phyloP scores from a whole-genome alignment of 345 rosid genomes.

The Corymbia maculata region DNA sequence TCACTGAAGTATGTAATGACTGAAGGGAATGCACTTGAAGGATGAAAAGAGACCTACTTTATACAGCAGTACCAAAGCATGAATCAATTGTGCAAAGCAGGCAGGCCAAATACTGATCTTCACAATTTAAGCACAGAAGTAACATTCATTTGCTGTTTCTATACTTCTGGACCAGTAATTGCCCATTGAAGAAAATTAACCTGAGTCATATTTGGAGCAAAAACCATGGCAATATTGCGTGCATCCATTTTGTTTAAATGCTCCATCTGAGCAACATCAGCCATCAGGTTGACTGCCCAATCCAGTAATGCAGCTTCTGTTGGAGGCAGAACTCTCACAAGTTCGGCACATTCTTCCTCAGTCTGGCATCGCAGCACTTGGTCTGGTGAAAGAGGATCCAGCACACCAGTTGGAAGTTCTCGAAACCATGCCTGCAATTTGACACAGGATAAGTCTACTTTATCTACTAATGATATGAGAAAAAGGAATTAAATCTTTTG shows the following conservation, averaged over 20 bases:
- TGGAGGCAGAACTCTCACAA: conserved; percentile 27
- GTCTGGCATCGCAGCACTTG: conserved; percentile 37
- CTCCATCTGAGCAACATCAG: conserved; percentile 39
- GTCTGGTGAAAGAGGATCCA: conserved; percentile 37
- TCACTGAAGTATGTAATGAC: neutral
- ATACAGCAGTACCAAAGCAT: neutral
- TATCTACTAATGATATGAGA: neutral
- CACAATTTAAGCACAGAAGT: neutral
- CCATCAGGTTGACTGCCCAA: conserved; percentile 50
- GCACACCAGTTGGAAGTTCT: conserved; percentile 38
- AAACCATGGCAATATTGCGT: conserved; percentile 41
- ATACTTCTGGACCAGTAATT: neutral
- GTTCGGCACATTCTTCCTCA: conserved; percentile 32
- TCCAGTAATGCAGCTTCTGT: conserved; percentile 41
- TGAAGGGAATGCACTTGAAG: neutral
- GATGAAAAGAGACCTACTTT: neutral
- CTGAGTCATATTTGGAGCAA: conserved; percentile 51
- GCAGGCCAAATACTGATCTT: neutral
- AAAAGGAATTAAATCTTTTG: neutral
- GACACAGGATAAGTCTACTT: neutral
- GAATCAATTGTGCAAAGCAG: neutral
- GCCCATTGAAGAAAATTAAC: conserved; percentile 2
- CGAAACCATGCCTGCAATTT: conserved; percentile 40
- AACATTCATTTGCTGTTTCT: neutral
- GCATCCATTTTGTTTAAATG: conserved; percentile 43